Conservation (phyloP, 176 grass and related monocot genomes). For the Tuctoria greenei region DNA sequence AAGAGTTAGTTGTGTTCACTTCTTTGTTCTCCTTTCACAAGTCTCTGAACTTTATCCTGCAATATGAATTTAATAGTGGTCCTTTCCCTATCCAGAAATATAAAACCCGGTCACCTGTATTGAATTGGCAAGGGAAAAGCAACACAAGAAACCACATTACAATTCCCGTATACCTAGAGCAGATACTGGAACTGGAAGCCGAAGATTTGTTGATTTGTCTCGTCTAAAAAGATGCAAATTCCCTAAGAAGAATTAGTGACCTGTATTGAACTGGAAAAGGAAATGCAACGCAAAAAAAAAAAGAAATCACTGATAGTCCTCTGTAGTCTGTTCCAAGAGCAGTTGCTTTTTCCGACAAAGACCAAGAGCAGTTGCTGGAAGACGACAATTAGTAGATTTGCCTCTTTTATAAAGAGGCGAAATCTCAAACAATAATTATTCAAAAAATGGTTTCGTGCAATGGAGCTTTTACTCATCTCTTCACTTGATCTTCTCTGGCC, state of each 20-base stretch:
- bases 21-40: too few relatives aligned
- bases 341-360: too few relatives aligned
- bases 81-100: too few relatives aligned
- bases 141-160: not conserved
- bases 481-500: slow-evolving; percentile 13
- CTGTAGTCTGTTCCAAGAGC: too few relatives aligned
- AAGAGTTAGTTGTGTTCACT: too few relatives aligned
- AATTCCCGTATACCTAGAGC: not conserved
- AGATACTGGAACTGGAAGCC: not conserved
- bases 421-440: slow-evolving; percentile 24
- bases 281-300: not conserved
- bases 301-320: not conserved
- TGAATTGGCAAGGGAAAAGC: not conserved
- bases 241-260: not conserved
- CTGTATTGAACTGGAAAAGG: not conserved
- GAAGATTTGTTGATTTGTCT: too few relatives aligned
- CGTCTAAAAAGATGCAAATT: slow-evolving; percentile 29
- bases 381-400: slow-evolving; percentile 6
- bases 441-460: slow-evolving; percentile 33
- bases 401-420: slow-evolving; percentile 19
- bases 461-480: slow-evolving; percentile 2
- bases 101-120: not conserved
- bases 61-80: too few relatives aligned
- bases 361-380: not conserved
- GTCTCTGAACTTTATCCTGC: too few relatives aligned